A percentile compares a stretch with the other conserved stretches of the same genome.
Evolutionary conservation across 352 stramenopile species (phyloP).

Genomic region (Phytopythium cucurbitacearum): DNA sequence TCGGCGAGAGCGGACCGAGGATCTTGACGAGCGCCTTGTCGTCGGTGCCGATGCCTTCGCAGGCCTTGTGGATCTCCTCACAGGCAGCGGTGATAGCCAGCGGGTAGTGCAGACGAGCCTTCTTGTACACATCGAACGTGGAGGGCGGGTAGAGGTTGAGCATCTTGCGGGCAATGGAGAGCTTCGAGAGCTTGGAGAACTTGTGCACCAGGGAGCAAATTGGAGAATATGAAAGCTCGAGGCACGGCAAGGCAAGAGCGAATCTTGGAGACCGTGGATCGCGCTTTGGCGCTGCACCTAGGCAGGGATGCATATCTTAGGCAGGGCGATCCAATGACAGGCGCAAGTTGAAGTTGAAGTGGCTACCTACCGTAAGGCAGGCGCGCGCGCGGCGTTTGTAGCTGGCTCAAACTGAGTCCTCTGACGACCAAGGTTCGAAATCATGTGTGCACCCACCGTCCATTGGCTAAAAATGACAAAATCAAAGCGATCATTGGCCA

Average conservation of each 20-base stretch:
- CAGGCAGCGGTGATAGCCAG: constrained; percentile 38
- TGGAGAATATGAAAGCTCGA: constrained; percentile 20
- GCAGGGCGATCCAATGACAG: neutral
- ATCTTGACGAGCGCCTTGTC: constrained; percentile 55
- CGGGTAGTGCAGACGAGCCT: constrained; percentile 40
- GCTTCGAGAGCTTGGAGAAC: constrained; percentile 3
- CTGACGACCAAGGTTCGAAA: too few relatives aligned
- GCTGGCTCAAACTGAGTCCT: too few relatives aligned
- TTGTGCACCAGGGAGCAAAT: constrained; percentile 14
- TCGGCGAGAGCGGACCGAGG: constrained; percentile 34
- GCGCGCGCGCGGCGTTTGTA: too few relatives aligned
- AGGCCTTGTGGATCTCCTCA: constrained; percentile 68
- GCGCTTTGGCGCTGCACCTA: neutral
- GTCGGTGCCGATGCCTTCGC: constrained; percentile 56
- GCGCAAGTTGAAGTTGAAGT: neutral
- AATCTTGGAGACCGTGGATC: neutral
- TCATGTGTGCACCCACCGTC: too few relatives aligned
- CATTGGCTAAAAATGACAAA: too few relatives aligned
- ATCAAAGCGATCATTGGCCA: too few relatives aligned
- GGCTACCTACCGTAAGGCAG: too few relatives aligned
- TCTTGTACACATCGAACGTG: constrained; percentile 60
- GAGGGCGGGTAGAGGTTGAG: constrained; percentile 57
- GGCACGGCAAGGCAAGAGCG: constrained; percentile 1
- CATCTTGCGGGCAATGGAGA: constrained; percentile 23
- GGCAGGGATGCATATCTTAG: neutral